Evolutionary conservation across 2,329 filamentous ascomycete species (phyloP), one percentile per base, ranked within the genome.

Genomic region (Xylariaceae sp.): DNA sequence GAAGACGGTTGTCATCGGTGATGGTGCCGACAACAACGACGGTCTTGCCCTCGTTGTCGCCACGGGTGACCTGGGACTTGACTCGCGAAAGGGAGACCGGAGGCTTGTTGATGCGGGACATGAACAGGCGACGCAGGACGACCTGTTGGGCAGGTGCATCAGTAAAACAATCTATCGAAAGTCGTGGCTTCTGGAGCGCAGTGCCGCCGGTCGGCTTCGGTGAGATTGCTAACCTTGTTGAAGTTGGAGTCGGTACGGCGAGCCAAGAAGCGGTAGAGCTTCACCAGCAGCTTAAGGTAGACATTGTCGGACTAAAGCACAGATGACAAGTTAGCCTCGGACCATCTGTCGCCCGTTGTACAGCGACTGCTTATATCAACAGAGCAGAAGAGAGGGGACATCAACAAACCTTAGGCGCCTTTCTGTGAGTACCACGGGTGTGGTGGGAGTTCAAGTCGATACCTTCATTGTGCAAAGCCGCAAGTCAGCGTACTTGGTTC

Each of bases 61-160:
- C 73, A 60, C 83, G 78, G 63, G 69, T 71, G 60, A 78, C 69
- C 70, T 85, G 85, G 65, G 73, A 69, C 52, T 75, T 83, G 63
- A 97, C 88, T 69, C 90, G 86, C 56, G 89, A 96, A 62, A 98
- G 78, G 47, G 89, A 96, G 63, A 98, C 83, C 52, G 92, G 88
- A 48, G 88, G 87, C 59, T 89, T 85, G 85, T 97, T 97, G 74
- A 94, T 95, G 73, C 89, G 88, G 69, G 88, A 95, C 87, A 92
- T 95, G 67, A 95, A 95, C 49, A 98, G 85, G 64, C 92, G 87
- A 69, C 90, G 88, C 62, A 98, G 86, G 65, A 98, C 81, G 62
- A 92, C 86, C 44, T 47, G 21, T 3, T 9, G 4, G 19, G 6
- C 21, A 24, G 6, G 11, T 11, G n/a, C 11, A 24, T 24, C 11